Percentiles rank a stretch among this genome's conserved stretches.
phyloP scores from a whole-genome alignment of 2,329 filamentous ascomycete species.

The Magnaporthiopsis rhizophila region DNA sequence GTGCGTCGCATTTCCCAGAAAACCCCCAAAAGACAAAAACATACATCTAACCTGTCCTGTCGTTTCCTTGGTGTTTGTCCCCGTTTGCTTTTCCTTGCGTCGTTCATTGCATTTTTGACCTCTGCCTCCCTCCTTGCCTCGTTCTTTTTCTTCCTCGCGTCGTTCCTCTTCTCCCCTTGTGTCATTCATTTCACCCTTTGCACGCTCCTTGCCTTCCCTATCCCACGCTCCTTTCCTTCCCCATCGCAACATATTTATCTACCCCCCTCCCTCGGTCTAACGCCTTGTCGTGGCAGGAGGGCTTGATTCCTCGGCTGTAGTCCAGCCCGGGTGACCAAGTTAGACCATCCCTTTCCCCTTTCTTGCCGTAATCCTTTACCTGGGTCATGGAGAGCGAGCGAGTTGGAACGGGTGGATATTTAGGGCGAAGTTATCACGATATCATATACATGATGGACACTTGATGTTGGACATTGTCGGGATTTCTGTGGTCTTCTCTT shows the following conservation, averaged over 20 bases:
- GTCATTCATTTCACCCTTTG: not conserved
- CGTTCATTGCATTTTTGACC: too few relatives aligned
- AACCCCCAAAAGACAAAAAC: not conserved
- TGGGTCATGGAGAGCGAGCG: too few relatives aligned
- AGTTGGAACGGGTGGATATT: too few relatives aligned
- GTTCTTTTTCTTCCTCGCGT: not conserved
- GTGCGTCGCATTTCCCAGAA: too few relatives aligned
- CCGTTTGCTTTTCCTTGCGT: not conserved
- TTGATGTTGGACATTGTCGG: too few relatives aligned
- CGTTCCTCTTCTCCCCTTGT: not conserved
- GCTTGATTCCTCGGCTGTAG: conserved; percentile 7
- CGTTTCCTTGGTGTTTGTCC: not conserved
- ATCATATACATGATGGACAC: too few relatives aligned
- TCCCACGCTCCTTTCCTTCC: not conserved
- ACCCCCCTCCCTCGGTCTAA: conserved; percentile 8
- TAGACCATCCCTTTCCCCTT: not conserved
- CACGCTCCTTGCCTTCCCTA: not conserved
- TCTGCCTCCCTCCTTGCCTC: too few relatives aligned
- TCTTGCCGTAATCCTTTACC: too few relatives aligned
- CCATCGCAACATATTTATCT: not conserved
- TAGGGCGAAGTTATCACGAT: too few relatives aligned
- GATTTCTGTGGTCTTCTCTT: too few relatives aligned
- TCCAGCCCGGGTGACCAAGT: conserved; percentile 7
- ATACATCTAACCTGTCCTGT: not conserved
- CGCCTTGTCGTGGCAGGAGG: conserved; percentile 10